These are phyloP conservation scores for Globisporangium polare DNA, from an alignment of 352 stramenopile species.

Conservation along the genomic window DNA sequence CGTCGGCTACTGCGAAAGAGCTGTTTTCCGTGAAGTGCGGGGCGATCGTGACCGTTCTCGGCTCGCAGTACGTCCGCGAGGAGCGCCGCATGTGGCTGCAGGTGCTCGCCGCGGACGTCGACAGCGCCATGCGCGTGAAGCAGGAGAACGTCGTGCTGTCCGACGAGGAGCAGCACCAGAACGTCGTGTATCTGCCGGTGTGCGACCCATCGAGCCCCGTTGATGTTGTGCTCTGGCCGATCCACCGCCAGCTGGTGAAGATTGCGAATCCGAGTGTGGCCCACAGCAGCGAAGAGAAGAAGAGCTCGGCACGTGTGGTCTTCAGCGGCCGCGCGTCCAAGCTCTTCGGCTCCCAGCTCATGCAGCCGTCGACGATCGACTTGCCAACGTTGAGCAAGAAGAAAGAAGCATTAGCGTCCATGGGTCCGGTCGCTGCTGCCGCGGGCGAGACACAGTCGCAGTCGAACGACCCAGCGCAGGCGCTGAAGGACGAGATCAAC, in stretches of 20 bases:
- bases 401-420: conserved; percentile 11
- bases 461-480: conserved; percentile 20
- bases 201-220: conserved; percentile 23
- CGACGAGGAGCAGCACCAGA: conserved; percentile 37
- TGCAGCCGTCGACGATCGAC: conserved; percentile 60
- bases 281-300: conserved; percentile 18
- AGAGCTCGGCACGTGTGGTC: conserved; percentile 45
- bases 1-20: conserved; percentile 34
- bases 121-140: conserved; percentile 37
- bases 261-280: conserved; percentile 29
- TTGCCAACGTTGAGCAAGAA: conserved; percentile 27
- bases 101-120: conserved; percentile 50
- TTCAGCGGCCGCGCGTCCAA: conserved; percentile 71
- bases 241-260: conserved; percentile 41
- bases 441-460: conserved; percentile 24
- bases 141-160: conserved; percentile 27
- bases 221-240: conserved; percentile 35
- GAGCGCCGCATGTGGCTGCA: conserved; percentile 61
- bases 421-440: conserved; percentile 15
- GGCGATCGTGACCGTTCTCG: conserved; percentile 45
- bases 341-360: conserved; percentile 61
- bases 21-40: conserved; percentile 53
- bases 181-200: conserved; percentile 57
- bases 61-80: conserved; percentile 44
- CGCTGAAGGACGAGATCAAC: conserved; percentile 42